Base-by-base conservation (phyloP, 768 basidiomycete genomes). In the Boletus rubescentipes region DNA sequence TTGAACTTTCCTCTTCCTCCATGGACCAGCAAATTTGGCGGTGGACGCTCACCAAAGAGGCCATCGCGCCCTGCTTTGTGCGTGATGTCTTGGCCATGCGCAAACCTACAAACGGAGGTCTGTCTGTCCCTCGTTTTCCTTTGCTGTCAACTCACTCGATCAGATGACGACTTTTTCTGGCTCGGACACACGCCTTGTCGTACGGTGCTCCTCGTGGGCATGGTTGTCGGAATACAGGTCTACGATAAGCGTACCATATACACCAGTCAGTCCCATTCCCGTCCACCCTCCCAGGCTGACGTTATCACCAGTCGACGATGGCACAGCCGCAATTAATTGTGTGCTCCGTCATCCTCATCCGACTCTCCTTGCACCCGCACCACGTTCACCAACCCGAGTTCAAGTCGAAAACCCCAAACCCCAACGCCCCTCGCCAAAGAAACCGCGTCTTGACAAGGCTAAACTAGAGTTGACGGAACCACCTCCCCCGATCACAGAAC, bases 291-390 rank as follows among this genome's bases (percentile, higher is more conserved):
- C 26, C 31, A n/a, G 16, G 14, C 46, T 57, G 43, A 60, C 40
- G 0, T 10, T 31, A 14, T 44, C 18, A 7, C 29, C 47, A 91
- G 87, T 91, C 54, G 90, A 92, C 62, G 90, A 92, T 60, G 87
- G 89, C 6, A 87, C 88, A 2, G 83, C 74, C 29, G 83, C 86
- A 4, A 75, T 92, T 23, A 89, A 91, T 42, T 91, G 89, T 61
- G 63, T 73, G 3, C 78, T 82, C 62, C 74, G 71, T 21, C 72
- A 73, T 38, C 66, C 69, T 34, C 72, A 68, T n/a, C 66, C 66
- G 6, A 58, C 67, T 21, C 64, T 66, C 10, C 56, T 62, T 2
- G 38, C 48, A 23, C 57, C 63, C 4, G 41, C 40, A 36, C 26
- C 34, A 4, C 62, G 46, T n/a, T 43, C 51, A 15, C 38, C 49